Conservation (phyloP, 1,139 yeast species). For the Diutina scorzettiae region DNA sequence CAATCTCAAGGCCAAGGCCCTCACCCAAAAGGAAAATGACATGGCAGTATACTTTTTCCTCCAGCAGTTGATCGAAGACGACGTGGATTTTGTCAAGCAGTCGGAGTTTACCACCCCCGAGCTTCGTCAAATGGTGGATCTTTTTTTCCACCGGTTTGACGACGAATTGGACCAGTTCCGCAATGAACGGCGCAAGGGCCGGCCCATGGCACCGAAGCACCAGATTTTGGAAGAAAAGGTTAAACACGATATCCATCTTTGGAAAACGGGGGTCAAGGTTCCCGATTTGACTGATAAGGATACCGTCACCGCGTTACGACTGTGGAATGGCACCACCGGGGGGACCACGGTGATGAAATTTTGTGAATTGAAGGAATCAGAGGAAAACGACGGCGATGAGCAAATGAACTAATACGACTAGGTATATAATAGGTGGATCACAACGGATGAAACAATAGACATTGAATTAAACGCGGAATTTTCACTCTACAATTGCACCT, state of each 20-base stretch:
- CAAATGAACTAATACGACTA: no score
- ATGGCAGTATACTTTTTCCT: conserved; percentile 46
- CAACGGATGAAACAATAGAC: no score
- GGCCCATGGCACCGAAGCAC: conserved; percentile 70
- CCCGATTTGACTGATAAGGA: conserved; percentile 59
- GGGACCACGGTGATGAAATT: conserved; percentile 42
- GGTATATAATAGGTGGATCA: no score
- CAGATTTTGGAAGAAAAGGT: conserved; percentile 49
- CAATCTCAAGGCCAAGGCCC: conserved; percentile 40
- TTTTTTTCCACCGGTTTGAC: conserved; percentile 57
- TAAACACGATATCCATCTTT: conserved; percentile 50
- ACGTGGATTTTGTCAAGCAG: conserved; percentile 20
- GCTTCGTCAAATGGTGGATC: conserved; percentile 46
- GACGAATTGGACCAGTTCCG: conserved; percentile 55
- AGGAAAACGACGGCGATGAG: neutral
- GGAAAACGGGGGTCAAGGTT: conserved; percentile 54
- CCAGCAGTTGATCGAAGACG: conserved; percentile 45
- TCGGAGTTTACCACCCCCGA: conserved; percentile 41
- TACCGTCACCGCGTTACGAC: conserved; percentile 47
- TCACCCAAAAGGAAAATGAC: conserved; percentile 50
- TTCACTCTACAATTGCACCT: no score
- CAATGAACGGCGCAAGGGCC: conserved; percentile 64
- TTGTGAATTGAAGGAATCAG: neutral
- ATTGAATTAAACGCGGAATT: no score
- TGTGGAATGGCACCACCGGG: conserved; percentile 79